phyloP scores from a whole-genome alignment of 2,329 filamentous ascomycete species.

The Epichloe elymi region DNA sequence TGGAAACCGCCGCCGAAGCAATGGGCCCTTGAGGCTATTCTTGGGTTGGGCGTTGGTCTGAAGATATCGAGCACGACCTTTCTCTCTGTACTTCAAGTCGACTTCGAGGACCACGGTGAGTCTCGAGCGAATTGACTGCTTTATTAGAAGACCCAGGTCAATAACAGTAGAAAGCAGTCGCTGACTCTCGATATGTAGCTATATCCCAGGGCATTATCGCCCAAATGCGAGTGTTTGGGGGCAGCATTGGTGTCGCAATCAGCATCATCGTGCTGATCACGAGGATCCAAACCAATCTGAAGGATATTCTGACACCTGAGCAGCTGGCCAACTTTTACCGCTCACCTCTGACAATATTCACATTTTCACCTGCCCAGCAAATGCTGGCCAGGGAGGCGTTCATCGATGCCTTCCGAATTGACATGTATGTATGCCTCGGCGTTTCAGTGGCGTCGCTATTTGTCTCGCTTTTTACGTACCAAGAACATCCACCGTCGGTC shows the following conservation, averaged over 20 bases:
- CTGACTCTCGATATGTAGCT: conserved; percentile 19
- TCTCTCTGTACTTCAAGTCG: conserved; percentile 9
- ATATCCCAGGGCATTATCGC: conserved; percentile 39
- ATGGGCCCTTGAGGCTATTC: conserved; percentile 9
- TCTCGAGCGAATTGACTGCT: background rate
- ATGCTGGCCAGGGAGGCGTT: conserved; percentile 8
- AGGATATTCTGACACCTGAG: conserved; percentile 6
- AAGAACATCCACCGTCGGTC: conserved; percentile 10
- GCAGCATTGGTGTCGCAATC: conserved; percentile 39
- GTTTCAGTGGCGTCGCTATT: conserved; percentile 7
- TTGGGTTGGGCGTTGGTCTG: conserved; percentile 9
- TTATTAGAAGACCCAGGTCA: background rate
- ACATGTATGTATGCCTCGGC: conserved; percentile 12
- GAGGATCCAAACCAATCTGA: conserved; percentile 8
- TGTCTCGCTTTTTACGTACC: conserved; percentile 9
- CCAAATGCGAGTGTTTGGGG: conserved; percentile 37
- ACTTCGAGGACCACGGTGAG: conserved; percentile 11
- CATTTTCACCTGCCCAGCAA: conserved; percentile 7
- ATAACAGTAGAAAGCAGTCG: background rate
- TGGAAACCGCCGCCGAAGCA: conserved; percentile 6
- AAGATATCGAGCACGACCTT: conserved; percentile 12
- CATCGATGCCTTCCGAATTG: conserved; percentile 9
- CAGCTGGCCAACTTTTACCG: conserved; percentile 10
- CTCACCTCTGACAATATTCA: conserved; percentile 7
- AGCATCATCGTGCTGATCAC: conserved; percentile 33